Base-by-base conservation (phyloP, 1,284 basidiomycete genomes). In the Austroboletus niveus region DNA sequence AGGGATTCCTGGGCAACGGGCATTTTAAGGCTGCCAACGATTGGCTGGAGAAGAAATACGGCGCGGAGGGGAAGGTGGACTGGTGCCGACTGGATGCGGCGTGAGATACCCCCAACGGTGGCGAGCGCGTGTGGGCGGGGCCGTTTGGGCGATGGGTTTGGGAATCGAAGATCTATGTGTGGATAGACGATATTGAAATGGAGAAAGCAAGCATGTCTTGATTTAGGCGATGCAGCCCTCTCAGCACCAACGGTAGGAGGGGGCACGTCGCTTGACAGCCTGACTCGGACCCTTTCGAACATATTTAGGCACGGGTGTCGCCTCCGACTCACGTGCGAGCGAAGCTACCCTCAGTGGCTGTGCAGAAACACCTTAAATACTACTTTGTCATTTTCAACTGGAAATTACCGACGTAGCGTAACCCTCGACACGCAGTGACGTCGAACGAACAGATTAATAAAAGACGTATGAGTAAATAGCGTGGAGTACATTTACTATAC, bases 21-120 rank as follows among this genome's bases (percentile, higher is more conserved):
- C 95, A 98, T 72, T 98, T 98, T 74, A 85, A 80, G 63, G 77
- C 82, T 56, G 90, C 93, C 38, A 96, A 94, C 65, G 78, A 84
- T 55, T 94, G 92, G 92, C 73, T 94, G 17, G 80, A 81, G 62
- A 65, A 77, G 55, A 84, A 82, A 56, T 94, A 94, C 60, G 92
- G 91, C 5, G 59, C 73, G 10, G 83, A 82, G 35, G 83, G 81
- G 32, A 78, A 74, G 49, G 87, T 94, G 31, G 80, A 93, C 65
- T 94, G 92, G 92, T 84, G 82, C 65, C 73, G 72, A 51, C 74
- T 87, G 42, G 66, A 69, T 35, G 5, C 32, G 36, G 52, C 34
- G 60, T 29, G 27, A 29, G 7, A 29, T 29, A 8, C 27, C 7
- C 27, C 27, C 8, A 24, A 29, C 6, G 27, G 27, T 29, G 27